Conservation (phyloP, 441 rosid genomes). For the Euphorbia celastroides region DNA sequence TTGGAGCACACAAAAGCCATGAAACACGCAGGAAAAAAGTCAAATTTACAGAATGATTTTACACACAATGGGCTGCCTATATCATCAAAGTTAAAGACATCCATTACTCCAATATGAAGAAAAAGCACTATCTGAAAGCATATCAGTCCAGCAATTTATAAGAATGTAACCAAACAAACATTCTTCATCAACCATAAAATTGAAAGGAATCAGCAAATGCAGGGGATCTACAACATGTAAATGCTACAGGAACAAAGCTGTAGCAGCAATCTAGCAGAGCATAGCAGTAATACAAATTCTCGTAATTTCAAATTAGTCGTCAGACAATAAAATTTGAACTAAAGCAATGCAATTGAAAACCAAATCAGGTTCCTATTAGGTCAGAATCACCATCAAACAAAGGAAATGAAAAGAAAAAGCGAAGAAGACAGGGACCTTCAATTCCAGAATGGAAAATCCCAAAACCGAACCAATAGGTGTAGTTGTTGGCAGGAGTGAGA, state of each 20-base stretch:
- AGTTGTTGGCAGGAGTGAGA: constrained; percentile 78
- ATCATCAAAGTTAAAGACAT: no score
- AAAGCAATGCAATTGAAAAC: not conserved
- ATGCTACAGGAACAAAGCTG: not conserved
- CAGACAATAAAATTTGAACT: not conserved
- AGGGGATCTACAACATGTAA: not conserved
- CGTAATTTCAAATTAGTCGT: not conserved
- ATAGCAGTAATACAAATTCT: not conserved
- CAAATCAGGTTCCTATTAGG: not conserved
- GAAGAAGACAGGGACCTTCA: constrained; percentile 44
- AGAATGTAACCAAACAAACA: not conserved
- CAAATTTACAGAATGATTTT: not conserved
- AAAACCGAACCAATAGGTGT: constrained; percentile 83
- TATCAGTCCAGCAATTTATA: not conserved
- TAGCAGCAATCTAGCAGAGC: not conserved
- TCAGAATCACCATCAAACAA: not conserved
- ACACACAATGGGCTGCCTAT: not conserved
- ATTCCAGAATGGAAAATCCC: constrained; percentile 96
- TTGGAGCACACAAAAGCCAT: not conserved
- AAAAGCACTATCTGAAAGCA: not conserved
- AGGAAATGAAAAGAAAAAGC: not conserved
- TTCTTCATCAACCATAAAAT: not conserved
- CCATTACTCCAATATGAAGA: not conserved
- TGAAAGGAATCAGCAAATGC: not conserved
- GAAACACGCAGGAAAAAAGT: not conserved